These are phyloP conservation scores for Diplodia mutila DNA, from an alignment of 2,329 filamentous ascomycete species.

Conservation along the genomic window DNA sequence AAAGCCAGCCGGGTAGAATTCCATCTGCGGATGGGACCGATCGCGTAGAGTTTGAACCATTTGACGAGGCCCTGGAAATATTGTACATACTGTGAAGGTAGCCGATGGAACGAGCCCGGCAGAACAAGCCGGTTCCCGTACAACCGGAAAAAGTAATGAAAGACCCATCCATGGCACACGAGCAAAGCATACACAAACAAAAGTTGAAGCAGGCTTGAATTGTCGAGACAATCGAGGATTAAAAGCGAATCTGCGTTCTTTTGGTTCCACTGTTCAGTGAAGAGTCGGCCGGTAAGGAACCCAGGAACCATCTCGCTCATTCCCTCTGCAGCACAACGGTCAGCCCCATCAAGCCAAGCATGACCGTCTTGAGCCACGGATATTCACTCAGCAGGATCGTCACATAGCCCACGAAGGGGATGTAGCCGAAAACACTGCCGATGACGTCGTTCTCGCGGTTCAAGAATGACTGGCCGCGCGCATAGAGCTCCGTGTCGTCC, in stretches of 20 bases:
- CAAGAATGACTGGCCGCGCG: slow-evolving; percentile 82
- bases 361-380: slow-evolving; percentile 94
- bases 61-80: not conserved
- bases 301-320: slow-evolving; percentile 45
- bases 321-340: slow-evolving; percentile 92
- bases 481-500: slow-evolving; percentile 92
- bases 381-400: slow-evolving; percentile 95
- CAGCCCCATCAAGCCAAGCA: slow-evolving; percentile 93
- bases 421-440: slow-evolving; percentile 86
- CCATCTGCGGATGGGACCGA: not conserved
- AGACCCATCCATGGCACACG: not conserved
- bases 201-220: not conserved
- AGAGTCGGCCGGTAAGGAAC: slow-evolving; percentile 12
- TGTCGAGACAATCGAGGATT: not conserved
- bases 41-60: not conserved
- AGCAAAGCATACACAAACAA: not conserved
- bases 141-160: not conserved
- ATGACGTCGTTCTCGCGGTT: slow-evolving; percentile 83
- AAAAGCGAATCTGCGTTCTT: not conserved
- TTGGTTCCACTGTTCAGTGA: not conserved
- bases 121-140: not conserved
- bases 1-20: not conserved
- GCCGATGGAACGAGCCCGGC: not conserved
- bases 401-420: slow-evolving; percentile 95
- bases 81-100: not conserved